phyloP scores from a whole-genome alignment of 2,329 filamentous ascomycete species.

The Neofusicoccum ribis region DNA sequence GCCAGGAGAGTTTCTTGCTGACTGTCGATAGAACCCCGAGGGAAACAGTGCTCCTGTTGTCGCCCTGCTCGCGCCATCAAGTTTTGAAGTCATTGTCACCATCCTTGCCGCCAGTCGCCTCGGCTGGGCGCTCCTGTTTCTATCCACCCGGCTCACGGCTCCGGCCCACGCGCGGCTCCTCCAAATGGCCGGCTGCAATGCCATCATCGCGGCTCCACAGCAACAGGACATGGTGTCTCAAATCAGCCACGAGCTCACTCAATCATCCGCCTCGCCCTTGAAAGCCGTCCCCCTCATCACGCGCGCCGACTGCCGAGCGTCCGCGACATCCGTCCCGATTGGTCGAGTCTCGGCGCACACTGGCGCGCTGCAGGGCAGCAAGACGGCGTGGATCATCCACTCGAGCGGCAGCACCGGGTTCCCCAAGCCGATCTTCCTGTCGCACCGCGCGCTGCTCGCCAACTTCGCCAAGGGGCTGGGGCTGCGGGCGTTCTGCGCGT shows the following conservation, averaged over 20 bases:
- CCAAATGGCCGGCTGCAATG: constrained; percentile 24
- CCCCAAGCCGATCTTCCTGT: constrained; percentile 63
- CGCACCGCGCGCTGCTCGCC: constrained; percentile 51
- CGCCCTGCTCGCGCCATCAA: constrained; percentile 54
- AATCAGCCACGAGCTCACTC: neutral
- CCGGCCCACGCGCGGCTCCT: constrained; percentile 52
- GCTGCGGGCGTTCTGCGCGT: neutral
- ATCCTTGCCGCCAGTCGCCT: constrained; percentile 56
- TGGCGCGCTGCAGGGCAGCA: constrained; percentile 23
- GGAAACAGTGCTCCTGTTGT: constrained; percentile 30
- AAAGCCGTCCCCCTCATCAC: constrained; percentile 32
- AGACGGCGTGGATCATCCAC: constrained; percentile 47
- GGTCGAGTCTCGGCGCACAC: constrained; percentile 22
- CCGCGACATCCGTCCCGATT: neutral
- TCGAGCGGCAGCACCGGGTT: constrained; percentile 60
- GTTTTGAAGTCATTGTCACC: constrained; percentile 56
- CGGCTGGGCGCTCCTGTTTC: constrained; percentile 55
- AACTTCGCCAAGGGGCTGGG: neutral
- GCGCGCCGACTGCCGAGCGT: constrained; percentile 21
- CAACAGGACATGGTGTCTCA: neutral
- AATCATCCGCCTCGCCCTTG: constrained; percentile 23
- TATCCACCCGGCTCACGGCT: constrained; percentile 55
- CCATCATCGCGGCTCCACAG: constrained; percentile 23
- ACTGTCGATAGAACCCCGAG: neutral
- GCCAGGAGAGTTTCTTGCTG: neutral